Conservation (phyloP, 2,329 filamentous ascomycete species). For the Cylindrodendrum hubeiense region DNA sequence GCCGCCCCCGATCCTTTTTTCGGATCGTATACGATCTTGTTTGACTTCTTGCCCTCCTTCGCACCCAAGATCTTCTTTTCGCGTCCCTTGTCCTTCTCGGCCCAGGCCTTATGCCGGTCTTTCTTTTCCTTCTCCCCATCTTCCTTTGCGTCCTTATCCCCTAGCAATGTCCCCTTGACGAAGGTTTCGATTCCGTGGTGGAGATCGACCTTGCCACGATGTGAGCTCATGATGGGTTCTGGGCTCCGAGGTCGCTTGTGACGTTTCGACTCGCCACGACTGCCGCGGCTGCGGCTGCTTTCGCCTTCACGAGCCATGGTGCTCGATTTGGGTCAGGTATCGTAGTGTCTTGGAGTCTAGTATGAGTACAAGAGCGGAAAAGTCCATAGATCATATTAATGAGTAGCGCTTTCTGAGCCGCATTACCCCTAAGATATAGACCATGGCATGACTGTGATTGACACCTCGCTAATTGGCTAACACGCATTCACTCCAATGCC, state of each 20-base stretch:
- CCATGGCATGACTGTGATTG: conserved; percentile 20
- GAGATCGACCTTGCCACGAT: conserved; percentile 18
- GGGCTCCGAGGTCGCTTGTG: background rate
- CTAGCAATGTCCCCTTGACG: conserved; percentile 1
- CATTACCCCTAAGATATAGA: conserved; percentile 10
- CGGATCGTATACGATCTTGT: background rate
- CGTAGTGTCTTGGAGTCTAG: background rate
- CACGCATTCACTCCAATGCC: conserved; percentile 21
- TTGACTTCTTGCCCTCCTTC: background rate
- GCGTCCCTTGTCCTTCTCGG: background rate
- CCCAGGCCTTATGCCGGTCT: conserved; percentile 10
- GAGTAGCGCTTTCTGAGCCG: background rate
- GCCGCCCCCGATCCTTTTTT: background rate
- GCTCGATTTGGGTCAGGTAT: background rate
- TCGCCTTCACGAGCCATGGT: background rate
- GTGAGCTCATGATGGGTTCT: background rate
- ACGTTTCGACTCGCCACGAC: background rate
- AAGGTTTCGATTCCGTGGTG: conserved; percentile 23
- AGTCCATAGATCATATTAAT: conserved; percentile 2
- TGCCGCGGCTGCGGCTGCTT: background rate
- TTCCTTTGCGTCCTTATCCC: conserved; percentile 7
- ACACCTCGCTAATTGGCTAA: conserved; percentile 1
- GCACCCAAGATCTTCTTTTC: background rate
- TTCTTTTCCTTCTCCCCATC: background rate
- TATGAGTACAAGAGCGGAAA: background rate